These are phyloP conservation scores for Quercus parvula DNA, from an alignment of 306 rosid genomes.

Conservation along the genomic window DNA sequence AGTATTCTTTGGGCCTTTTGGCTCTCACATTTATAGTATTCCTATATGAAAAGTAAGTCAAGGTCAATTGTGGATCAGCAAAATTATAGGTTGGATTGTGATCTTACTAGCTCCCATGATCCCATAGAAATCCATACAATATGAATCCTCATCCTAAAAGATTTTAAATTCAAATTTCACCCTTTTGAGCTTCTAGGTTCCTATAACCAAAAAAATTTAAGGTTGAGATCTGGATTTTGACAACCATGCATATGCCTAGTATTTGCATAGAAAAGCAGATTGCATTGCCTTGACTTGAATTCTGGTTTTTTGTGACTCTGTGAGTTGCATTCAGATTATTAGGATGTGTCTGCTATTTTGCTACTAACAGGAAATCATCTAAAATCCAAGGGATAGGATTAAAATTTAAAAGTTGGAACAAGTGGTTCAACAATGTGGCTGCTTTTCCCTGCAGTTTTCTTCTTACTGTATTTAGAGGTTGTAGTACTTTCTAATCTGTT, in stretches of 20 bases:
- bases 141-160: neutral
- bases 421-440: neutral
- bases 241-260: neutral
- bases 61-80: neutral
- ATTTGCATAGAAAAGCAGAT: neutral
- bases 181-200: neutral
- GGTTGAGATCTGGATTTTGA: neutral
- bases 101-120: neutral
- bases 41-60: neutral
- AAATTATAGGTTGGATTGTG: neutral
- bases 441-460: neutral
- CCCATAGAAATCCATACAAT: neutral
- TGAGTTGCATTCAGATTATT: neutral
- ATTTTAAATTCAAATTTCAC: neutral
- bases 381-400: neutral
- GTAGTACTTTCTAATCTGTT: neutral
- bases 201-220: neutral
- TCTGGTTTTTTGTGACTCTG: neutral
- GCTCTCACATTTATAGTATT: neutral
- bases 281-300: neutral
- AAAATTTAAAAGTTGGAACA: neutral
- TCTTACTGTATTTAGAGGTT: neutral
- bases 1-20: neutral
- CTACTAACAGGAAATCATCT: neutral
- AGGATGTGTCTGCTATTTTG: neutral